Evolutionary conservation across 768 basidiomycete species (phyloP).

Genomic region (Fistulinella prunicolor): DNA sequence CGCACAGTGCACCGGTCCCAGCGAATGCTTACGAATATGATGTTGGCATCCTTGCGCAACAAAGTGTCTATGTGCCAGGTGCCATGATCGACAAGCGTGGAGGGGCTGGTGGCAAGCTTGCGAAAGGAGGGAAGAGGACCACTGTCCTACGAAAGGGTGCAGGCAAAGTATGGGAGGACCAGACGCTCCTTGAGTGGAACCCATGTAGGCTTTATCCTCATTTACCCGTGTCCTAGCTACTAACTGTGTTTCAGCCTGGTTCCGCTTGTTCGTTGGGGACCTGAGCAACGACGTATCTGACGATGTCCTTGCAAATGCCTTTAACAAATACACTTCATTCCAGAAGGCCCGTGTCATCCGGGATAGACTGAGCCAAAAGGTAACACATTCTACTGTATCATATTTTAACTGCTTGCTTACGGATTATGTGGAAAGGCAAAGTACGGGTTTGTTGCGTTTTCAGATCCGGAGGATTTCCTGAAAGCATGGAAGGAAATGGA

Average conservation of each 20-base stretch:
- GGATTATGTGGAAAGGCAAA: constrained; percentile 60
- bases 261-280: constrained; percentile 95
- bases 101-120: constrained; percentile 79
- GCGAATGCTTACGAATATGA: constrained; percentile 93
- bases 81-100: constrained; percentile 88
- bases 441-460: constrained; percentile 96
- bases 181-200: constrained; percentile 96
- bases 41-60: constrained; percentile 85
- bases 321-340: constrained; percentile 91
- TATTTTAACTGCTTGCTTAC: background rate
- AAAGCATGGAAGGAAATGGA: constrained; percentile 99
- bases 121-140: constrained; percentile 86
- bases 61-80: constrained; percentile 89
- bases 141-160: constrained; percentile 95
- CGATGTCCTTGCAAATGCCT: constrained; percentile 88
- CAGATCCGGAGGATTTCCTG: constrained; percentile 96
- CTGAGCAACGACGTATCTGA: constrained; percentile 98
- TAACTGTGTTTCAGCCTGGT: constrained; percentile 68
- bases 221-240: background rate
- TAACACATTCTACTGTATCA: constrained; percentile 23
- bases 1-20: constrained; percentile 76
- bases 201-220: constrained; percentile 59
- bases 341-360: constrained; percentile 94
- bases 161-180: constrained; percentile 98
- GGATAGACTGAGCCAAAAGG: constrained; percentile 92